Evolutionary conservation across 495 filamentous ascomycete species (phyloP).

Genomic region (Sphaerosporella brunnea): DNA sequence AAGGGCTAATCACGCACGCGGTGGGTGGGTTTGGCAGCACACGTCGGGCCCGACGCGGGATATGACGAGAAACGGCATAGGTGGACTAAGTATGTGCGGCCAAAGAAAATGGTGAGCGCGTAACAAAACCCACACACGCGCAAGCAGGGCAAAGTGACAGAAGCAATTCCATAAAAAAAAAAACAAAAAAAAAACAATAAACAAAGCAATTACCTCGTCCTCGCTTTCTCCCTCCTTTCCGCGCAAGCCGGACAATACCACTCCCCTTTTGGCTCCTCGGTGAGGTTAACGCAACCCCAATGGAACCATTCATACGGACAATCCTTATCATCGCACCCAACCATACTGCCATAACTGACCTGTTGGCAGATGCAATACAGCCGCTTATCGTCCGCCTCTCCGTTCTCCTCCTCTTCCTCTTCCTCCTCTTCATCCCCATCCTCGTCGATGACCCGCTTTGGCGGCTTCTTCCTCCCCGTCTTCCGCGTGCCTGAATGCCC

Average conservation of each 20-base stretch:
- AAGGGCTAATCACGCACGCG: not conserved
- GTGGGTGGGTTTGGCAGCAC: constrained; percentile 10
- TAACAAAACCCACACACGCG: not conserved
- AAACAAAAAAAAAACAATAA: too few relatives aligned
- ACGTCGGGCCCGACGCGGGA: constrained; percentile 17
- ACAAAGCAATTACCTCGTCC: not conserved
- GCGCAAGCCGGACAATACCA: constrained; percentile 84
- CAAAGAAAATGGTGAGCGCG: constrained; percentile 8
- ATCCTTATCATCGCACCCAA: constrained; percentile 85
- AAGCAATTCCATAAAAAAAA: not conserved
- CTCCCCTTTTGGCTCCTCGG: constrained; percentile 68
- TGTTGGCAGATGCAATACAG: constrained; percentile 88
- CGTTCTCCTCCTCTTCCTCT: constrained; percentile 57
- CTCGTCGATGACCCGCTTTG: constrained; percentile 21
- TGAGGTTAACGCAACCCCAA: constrained; percentile 85
- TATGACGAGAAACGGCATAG: constrained; percentile 21
- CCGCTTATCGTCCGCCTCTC: constrained; percentile 70
- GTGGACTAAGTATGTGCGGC: constrained; percentile 24
- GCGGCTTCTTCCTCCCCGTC: constrained; percentile 17
- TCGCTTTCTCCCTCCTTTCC: constrained; percentile 37
- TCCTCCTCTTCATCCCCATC: constrained; percentile 37
- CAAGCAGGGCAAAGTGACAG: not conserved
- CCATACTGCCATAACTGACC: constrained; percentile 93
- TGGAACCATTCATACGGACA: constrained; percentile 98
- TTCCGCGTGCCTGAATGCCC: constrained; percentile 8